Conservation (phyloP, 768 basidiomycete genomes). For the Lactarius pseudohatsudake region DNA sequence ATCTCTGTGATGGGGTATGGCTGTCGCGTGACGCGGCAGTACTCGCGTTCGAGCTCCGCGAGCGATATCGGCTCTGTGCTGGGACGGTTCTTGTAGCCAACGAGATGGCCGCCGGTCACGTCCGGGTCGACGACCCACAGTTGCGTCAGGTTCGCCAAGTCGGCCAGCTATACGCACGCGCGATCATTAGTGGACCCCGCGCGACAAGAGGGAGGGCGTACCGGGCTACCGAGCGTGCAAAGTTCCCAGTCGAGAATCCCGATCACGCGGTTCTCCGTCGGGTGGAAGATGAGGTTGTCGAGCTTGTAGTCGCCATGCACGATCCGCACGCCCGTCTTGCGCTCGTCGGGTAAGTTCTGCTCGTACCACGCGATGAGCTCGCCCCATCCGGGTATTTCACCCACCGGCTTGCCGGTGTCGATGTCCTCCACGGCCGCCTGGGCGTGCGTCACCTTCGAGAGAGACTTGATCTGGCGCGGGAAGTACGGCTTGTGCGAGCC, state of each 20-base stretch:
- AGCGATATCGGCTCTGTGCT: slow-evolving; percentile 59
- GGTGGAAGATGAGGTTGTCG: slow-evolving; percentile 96
- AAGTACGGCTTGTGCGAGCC: slow-evolving; percentile 82
- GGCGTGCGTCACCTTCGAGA: slow-evolving; percentile 75
- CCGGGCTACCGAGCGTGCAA: slow-evolving; percentile 90
- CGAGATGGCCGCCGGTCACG: slow-evolving; percentile 37
- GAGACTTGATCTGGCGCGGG: slow-evolving; percentile 88
- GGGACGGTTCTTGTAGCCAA: slow-evolving; percentile 57
- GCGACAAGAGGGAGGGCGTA: slow-evolving; percentile 39
- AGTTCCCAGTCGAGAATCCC: slow-evolving; percentile 98
- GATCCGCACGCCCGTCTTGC: slow-evolving; percentile 71
- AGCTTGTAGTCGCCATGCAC: slow-evolving; percentile 98
- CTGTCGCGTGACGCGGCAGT: slow-evolving; percentile 63
- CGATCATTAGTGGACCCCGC: slow-evolving; percentile 3
- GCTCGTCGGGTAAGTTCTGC: slow-evolving; percentile 73
- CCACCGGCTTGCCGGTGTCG: slow-evolving; percentile 57
- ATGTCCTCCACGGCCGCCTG: slow-evolving; percentile 71
- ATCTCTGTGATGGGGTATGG: slow-evolving; percentile 78
- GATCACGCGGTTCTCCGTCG: slow-evolving; percentile 86
- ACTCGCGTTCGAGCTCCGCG: slow-evolving; percentile 79
- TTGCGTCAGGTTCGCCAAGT: slow-evolving; percentile 86
- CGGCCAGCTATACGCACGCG: slow-evolving; percentile 59
- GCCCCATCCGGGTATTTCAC: slow-evolving; percentile 73
- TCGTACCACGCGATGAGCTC: slow-evolving; percentile 78
- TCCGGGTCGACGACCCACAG: slow-evolving; percentile 67